phyloP scores from a whole-genome alignment of 352 stramenopile species.

The Elongisporangium undulatum region DNA sequence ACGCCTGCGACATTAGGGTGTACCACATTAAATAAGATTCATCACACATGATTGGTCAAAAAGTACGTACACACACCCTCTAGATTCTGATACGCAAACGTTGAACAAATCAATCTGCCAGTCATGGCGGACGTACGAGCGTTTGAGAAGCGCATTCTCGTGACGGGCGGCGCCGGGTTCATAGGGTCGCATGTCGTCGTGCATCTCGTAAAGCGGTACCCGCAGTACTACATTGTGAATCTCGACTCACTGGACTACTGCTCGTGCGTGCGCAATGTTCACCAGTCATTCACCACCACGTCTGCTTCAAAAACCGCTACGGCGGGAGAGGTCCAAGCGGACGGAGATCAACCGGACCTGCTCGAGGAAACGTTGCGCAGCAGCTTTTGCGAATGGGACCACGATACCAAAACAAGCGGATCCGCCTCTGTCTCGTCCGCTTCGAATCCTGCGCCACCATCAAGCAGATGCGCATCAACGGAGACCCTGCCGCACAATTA shows the following conservation, averaged over 20 bases:
- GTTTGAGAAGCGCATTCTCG: slow-evolving; percentile 91
- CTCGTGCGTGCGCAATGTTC: slow-evolving; percentile 64
- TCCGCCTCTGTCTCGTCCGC: background rate
- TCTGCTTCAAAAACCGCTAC: background rate
- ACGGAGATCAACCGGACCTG: background rate
- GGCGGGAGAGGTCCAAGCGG: background rate
- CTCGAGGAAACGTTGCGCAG: slow-evolving; percentile 24
- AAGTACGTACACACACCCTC: background rate
- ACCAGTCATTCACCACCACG: slow-evolving; percentile 10
- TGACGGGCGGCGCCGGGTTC: slow-evolving; percentile 96
- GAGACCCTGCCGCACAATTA: slow-evolving; percentile 59
- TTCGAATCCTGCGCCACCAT: background rate
- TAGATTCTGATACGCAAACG: background rate
- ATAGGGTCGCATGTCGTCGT: slow-evolving; percentile 97
- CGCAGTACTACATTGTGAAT: slow-evolving; percentile 97
- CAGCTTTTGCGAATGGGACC: slow-evolving; percentile 53
- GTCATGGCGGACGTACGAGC: background rate
- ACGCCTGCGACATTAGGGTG: background rate
- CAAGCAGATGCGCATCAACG: slow-evolving; percentile 3
- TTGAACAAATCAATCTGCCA: background rate
- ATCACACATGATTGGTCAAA: background rate
- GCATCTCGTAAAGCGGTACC: slow-evolving; percentile 95
- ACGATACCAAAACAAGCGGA: slow-evolving; percentile 8
- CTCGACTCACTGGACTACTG: slow-evolving; percentile 91
- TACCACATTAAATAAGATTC: background rate